Base-by-base conservation (phyloP, 2,329 filamentous ascomycete genomes). In the Macrophomina pseudophaseolina region DNA sequence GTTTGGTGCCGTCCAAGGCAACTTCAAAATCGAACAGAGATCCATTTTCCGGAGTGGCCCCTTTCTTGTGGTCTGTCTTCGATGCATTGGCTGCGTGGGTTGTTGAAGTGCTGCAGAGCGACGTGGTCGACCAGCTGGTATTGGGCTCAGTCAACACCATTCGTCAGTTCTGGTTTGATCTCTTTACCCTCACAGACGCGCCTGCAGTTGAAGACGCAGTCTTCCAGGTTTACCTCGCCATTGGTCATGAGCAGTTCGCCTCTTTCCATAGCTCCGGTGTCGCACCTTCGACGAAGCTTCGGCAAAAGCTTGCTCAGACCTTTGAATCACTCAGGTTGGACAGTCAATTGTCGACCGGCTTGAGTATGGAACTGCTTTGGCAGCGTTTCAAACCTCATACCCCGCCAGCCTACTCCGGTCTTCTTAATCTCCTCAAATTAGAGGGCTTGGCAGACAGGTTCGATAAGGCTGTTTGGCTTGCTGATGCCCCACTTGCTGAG, bases 301-400 rank as follows among this genome's bases (percentile, higher is more conserved):
- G 42, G n/a, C 30, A 67, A 65, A 28, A 60, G 75, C 12, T 71
- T 69, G 4, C 73, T 73, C 62, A 72, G 76, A 53, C 62, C 76
- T 7, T 70, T 69, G 42, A 78, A 67, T 2, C 48, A 4, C 94
- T 97, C 73, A 84, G 86, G 30, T 84, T 87, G 16, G 88, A 87
- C 1, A 94, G 93, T 80, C 88, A 88, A 65, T 80, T 96, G 14
- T 88, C 83, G 0, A 93, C 90, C 2, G 93, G 93, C 0, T 81
- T 93, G 12, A 90, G 88, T 70, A 95, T 96, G 91, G 91, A 95
- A 74, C 76, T 81, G 8, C 83, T 97, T 5, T 97, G 94, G 94
- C 86, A 87, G 49, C 73, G 82, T 1, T 86, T 96, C 73, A 87
- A 91, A 64, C 92, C 93, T 38, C 73, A 73, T 11, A 85, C 84